Percentiles rank a stretch among this genome's conserved stretches.
phyloP scores from a whole-genome alignment of 768 basidiomycete genomes.

The Pleurotus tuoliensis region DNA sequence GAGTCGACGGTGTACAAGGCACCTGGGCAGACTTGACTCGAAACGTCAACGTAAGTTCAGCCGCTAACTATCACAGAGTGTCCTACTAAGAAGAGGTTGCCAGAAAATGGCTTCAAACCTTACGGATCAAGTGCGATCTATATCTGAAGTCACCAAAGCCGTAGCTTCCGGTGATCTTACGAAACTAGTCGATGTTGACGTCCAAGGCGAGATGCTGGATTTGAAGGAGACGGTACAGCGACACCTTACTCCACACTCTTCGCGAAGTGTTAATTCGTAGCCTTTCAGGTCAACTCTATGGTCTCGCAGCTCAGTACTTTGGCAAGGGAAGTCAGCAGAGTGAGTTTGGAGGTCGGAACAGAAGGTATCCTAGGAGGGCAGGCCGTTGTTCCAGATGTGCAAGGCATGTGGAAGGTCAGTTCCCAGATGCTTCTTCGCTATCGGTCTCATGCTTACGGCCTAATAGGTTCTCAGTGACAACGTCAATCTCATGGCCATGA shows the following conservation, averaged over 20 bases:
- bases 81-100: background rate
- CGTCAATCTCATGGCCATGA: slow-evolving; percentile 86
- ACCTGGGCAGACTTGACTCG: slow-evolving; percentile 91
- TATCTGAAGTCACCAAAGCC: slow-evolving; percentile 86
- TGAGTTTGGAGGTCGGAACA: slow-evolving; percentile 75
- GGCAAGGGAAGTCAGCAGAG: slow-evolving; percentile 62
- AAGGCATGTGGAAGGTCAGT: slow-evolving; percentile 88
- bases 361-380: slow-evolving; percentile 94
- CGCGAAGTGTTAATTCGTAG: background rate
- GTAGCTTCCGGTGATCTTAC: slow-evolving; percentile 83
- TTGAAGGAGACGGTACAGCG: slow-evolving; percentile 67
- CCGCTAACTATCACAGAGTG: background rate
- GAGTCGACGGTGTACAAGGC: slow-evolving; percentile 85
- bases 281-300: slow-evolving; percentile 54
- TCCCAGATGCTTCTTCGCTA: background rate
- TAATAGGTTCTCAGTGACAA: slow-evolving; percentile 61
- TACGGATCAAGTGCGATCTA: slow-evolving; percentile 86
- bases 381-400: slow-evolving; percentile 84
- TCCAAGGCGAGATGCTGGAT: slow-evolving; percentile 91
- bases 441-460: background rate
- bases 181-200: slow-evolving; percentile 86
- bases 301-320: slow-evolving; percentile 54
- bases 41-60: slow-evolving; percentile 73
- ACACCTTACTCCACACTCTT: background rate
- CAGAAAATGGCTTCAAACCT: slow-evolving; percentile 87